These are phyloP conservation scores for Mycena rosella DNA, from an alignment of 768 basidiomycete species.

Conservation along the genomic window DNA sequence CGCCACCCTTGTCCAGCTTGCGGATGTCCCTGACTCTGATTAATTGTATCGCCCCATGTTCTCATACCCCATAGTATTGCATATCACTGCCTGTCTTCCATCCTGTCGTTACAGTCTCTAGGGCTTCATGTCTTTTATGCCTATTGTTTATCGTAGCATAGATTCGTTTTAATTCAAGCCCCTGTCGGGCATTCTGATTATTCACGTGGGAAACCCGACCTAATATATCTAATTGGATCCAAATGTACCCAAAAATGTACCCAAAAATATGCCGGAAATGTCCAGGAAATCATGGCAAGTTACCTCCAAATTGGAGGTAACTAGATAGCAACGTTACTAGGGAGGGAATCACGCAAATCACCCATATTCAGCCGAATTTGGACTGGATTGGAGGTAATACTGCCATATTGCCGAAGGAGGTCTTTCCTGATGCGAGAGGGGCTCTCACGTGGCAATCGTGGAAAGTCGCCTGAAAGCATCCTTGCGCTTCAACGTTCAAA, in stretches of 20 bases:
- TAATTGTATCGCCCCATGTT: not conserved
- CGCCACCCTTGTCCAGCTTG: conserved; percentile 18
- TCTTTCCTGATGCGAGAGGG: no score
- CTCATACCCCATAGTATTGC: not conserved
- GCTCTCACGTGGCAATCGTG: no score
- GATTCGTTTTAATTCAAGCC: not conserved
- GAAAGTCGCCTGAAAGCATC: no score
- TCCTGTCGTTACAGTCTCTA: no score
- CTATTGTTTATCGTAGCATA: not conserved
- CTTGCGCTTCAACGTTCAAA: no score
- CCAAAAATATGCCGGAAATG: not conserved
- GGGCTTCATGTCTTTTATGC: not conserved
- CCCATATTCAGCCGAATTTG: not conserved
- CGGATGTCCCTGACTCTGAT: conserved; percentile 19
- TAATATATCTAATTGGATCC: not conserved
- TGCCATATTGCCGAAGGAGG: no score
- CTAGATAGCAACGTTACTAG: not conserved
- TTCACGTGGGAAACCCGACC: not conserved
- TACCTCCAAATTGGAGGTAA: not conserved
- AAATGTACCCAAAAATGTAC: not conserved
- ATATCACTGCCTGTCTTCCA: no score
- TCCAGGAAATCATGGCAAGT: not conserved
- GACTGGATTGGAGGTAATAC: not conserved
- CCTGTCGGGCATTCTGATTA: not conserved
- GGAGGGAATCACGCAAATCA: not conserved